Conservation (phyloP, 352 stramenopile genomes). For the Globisporangium parvum region DNA sequence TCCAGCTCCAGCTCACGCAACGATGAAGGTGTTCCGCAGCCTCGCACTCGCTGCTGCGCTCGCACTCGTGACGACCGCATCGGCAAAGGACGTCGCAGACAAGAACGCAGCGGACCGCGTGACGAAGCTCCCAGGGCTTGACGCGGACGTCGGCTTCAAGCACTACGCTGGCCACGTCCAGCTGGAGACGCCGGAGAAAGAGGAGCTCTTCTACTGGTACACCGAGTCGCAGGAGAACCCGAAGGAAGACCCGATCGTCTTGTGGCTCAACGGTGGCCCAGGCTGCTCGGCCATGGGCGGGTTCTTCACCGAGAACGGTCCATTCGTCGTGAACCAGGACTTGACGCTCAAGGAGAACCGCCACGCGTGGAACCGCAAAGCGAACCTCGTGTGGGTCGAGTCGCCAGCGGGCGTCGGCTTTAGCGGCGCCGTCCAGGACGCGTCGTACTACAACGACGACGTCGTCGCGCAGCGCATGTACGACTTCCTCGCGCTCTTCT, state of each 20-base stretch:
- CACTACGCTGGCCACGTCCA: constrained; percentile 63
- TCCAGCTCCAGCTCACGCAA: not conserved
- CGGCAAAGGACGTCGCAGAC: constrained; percentile 7
- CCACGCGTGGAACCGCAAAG: constrained; percentile 76
- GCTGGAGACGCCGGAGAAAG: constrained; percentile 42
- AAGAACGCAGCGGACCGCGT: constrained; percentile 48
- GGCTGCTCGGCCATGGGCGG: constrained; percentile 73
- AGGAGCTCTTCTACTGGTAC: constrained; percentile 78
- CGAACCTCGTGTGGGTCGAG: constrained; percentile 77
- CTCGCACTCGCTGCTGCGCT: constrained; percentile 26
- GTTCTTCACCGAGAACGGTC: constrained; percentile 68
- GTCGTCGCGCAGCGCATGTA: constrained; percentile 68
- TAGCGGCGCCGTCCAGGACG: constrained; percentile 44
- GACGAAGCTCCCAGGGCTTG: constrained; percentile 40
- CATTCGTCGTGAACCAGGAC: constrained; percentile 57
- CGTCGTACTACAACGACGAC: constrained; percentile 80
- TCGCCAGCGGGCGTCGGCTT: constrained; percentile 72
- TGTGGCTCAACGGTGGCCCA: constrained; percentile 79
- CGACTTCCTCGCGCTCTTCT: constrained; percentile 70
- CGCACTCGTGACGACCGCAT: constrained; percentile 12
- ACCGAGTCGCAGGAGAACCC: constrained; percentile 57
- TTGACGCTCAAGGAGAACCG: constrained; percentile 54
- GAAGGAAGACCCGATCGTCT: constrained; percentile 56
- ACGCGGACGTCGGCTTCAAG: constrained; percentile 42
- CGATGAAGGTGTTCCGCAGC: constrained; percentile 35